Evolutionary conservation across 768 basidiomycete species (phyloP).

Genomic region (Pisolithus microcarpus): DNA sequence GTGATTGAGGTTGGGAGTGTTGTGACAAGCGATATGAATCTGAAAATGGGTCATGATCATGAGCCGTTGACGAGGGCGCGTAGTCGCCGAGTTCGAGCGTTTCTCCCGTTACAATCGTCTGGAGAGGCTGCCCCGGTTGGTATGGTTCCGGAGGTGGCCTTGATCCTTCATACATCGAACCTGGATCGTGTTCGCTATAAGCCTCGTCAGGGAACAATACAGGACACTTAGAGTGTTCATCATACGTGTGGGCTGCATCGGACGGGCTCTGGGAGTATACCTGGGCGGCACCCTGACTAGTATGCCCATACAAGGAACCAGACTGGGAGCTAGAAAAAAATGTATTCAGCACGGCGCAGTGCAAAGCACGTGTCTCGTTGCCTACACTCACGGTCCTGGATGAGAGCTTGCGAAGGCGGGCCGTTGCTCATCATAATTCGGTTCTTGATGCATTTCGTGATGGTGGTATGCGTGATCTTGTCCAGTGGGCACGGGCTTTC

Average conservation of each 20-base stretch:
- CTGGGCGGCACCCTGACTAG: not conserved
- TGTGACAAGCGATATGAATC: constrained; percentile 5
- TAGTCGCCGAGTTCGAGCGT: constrained; percentile 47
- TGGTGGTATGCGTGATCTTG: not conserved
- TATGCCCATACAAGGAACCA: not conserved
- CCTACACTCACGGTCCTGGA: constrained; percentile 2
- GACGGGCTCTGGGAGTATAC: constrained; percentile 1
- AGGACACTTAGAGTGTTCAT: too few species aligned
- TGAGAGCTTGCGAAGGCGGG: not conserved
- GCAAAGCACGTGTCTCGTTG: not conserved
- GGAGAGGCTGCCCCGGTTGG: constrained; percentile 54
- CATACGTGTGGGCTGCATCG: constrained; percentile 1
- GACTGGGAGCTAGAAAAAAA: not conserved
- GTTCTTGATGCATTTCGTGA: constrained; percentile 4
- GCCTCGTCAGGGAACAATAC: not conserved
- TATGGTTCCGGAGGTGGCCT: constrained; percentile 33
- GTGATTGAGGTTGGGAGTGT: constrained; percentile 22
- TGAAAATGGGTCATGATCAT: constrained; percentile 25
- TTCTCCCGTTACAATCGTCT: constrained; percentile 59
- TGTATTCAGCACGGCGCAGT: not conserved
- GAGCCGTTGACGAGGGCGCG: constrained; percentile 17
- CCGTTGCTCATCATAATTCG: not conserved
- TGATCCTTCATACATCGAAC: constrained; percentile 2
- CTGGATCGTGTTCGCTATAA: not conserved
- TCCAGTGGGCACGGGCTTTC: constrained; percentile 18